Conservation (phyloP, 2,329 filamentous ascomycete species). For the Sclerotinia minor region DNA sequence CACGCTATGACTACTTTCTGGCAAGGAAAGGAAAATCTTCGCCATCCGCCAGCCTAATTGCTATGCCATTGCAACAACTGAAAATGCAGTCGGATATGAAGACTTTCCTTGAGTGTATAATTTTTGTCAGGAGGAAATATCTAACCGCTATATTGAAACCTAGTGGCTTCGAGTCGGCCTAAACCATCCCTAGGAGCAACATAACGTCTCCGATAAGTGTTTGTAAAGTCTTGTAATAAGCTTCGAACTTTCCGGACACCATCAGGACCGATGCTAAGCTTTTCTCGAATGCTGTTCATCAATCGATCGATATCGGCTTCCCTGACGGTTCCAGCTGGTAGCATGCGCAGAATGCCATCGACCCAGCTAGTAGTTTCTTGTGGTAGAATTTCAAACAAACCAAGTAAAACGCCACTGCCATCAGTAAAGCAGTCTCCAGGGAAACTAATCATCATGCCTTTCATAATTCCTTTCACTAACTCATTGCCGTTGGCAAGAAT, state of each 20-base stretch:
- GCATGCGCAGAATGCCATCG: conserved; percentile 75
- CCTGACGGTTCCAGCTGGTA: conserved; percentile 80
- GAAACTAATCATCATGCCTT: conserved; percentile 99
- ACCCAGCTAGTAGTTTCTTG: conserved; percentile 80
- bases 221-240: conserved; percentile 94
- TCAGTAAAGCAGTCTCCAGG: conserved; percentile 94
- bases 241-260: conserved; percentile 74
- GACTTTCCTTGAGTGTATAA: conserved; percentile 1
- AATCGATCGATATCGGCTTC: conserved; percentile 78
- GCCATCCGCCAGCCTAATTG: conserved; percentile 16
- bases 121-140: not conserved
- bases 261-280: conserved; percentile 63
- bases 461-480: conserved; percentile 84
- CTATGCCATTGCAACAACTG: conserved; percentile 25
- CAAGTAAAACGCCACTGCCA: conserved; percentile 86
- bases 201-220: conserved; percentile 87
- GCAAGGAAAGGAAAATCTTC: conserved; percentile 6
- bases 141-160: conserved; percentile 70
- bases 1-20: conserved; percentile 1
- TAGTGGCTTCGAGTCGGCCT: conserved; percentile 79
- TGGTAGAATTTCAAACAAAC: conserved; percentile 84
- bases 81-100: conserved; percentile 1
- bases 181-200: conserved; percentile 92
- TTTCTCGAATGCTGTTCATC: conserved; percentile 76
- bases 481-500: conserved; percentile 69